These are phyloP conservation scores for Colletotrichum destructivum DNA, from an alignment of 2,329 filamentous ascomycete genomes.

Conservation along the genomic window DNA sequence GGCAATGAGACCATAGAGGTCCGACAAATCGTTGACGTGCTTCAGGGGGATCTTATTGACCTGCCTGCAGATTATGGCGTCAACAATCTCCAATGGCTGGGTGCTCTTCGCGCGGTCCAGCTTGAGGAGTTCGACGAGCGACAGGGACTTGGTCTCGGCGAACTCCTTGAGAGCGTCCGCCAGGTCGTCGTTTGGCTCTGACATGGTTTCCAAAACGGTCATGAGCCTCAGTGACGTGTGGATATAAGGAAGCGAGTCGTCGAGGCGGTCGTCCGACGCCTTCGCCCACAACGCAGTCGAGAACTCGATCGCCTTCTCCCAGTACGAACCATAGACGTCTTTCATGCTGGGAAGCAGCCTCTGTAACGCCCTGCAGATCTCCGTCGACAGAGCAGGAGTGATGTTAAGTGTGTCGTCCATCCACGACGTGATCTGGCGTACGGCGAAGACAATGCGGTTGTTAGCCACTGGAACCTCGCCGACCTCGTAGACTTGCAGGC, in stretches of 20 bases:
- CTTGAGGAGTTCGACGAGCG: conserved; percentile 76
- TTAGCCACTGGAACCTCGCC: conserved; percentile 71
- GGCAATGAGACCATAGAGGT: conserved; percentile 83
- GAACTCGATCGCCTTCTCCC: conserved; percentile 77
- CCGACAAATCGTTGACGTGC: conserved; percentile 74
- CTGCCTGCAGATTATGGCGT: conserved; percentile 80
- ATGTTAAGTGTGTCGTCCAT: conserved; percentile 67
- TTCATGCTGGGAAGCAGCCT: conserved; percentile 80
- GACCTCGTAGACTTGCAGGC: conserved; percentile 65
- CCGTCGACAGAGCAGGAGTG: conserved; percentile 60
- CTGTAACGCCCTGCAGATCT: conserved; percentile 71
- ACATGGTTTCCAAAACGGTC: conserved; percentile 72
- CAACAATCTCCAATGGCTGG: conserved; percentile 81
- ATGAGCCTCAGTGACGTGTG: conserved; percentile 83
- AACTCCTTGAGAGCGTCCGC: conserved; percentile 79
- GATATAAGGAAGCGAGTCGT: conserved; percentile 72
- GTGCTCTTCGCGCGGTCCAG: conserved; percentile 62
- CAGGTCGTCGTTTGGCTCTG: conserved; percentile 89
- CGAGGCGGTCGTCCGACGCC: conserved; percentile 57
- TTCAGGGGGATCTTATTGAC: conserved; percentile 75
- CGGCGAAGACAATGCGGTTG: conserved; percentile 85
- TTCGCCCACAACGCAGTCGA: conserved; percentile 72
- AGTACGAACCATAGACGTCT: conserved; percentile 90
- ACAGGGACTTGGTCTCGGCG: conserved; percentile 68
- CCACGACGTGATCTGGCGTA: conserved; percentile 84